phyloP scores from a whole-genome alignment of 495 filamentous ascomycete genomes.

The Acidomyces sp. region DNA sequence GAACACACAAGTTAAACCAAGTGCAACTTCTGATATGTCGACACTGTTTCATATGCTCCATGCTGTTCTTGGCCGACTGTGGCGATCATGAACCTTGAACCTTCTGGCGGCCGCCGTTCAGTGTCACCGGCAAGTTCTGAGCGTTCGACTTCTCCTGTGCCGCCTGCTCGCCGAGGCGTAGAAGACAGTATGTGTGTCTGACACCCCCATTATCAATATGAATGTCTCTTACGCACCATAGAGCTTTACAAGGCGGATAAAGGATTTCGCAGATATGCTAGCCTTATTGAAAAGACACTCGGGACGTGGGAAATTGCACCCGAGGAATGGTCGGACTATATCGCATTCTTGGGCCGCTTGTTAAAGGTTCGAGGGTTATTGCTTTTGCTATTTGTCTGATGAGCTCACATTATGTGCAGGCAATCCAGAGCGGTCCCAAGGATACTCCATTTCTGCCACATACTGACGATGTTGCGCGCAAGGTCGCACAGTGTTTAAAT shows the following conservation, averaged over 20 bases:
- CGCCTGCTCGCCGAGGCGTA: slow-evolving; percentile 23
- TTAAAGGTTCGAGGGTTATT: slow-evolving; percentile 55
- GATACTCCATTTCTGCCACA: slow-evolving; percentile 63
- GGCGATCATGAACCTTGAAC: slow-evolving; percentile 25
- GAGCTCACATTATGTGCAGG: too few species aligned
- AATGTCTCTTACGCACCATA: slow-evolving; percentile 7
- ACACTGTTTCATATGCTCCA: too few species aligned
- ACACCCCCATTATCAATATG: not conserved
- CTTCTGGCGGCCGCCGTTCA: slow-evolving; percentile 20
- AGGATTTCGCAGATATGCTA: slow-evolving; percentile 79
- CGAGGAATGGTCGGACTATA: slow-evolving; percentile 99
- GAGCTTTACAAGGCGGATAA: slow-evolving; percentile 57
- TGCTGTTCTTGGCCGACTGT: too few species aligned
- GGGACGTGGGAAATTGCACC: slow-evolving; percentile 82
- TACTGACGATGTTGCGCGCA: slow-evolving; percentile 72
- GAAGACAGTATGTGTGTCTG: slow-evolving; percentile 31
- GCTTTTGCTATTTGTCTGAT: too few species aligned
- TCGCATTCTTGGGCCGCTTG: slow-evolving; percentile 84
- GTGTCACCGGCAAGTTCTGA: slow-evolving; percentile 28
- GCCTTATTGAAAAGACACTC: slow-evolving; percentile 73
- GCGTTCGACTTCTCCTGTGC: slow-evolving; percentile 29
- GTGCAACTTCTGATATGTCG: too few species aligned
- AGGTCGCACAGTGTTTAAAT: slow-evolving; percentile 88
- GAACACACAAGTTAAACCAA: too few species aligned
- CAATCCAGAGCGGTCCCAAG: slow-evolving; percentile 72